A percentile compares a stretch with the other conserved stretches of the same genome.
These are phyloP conservation scores for Saussurea involucrata DNA, from an alignment of 129 eudicot species.

Conservation along the genomic window DNA sequence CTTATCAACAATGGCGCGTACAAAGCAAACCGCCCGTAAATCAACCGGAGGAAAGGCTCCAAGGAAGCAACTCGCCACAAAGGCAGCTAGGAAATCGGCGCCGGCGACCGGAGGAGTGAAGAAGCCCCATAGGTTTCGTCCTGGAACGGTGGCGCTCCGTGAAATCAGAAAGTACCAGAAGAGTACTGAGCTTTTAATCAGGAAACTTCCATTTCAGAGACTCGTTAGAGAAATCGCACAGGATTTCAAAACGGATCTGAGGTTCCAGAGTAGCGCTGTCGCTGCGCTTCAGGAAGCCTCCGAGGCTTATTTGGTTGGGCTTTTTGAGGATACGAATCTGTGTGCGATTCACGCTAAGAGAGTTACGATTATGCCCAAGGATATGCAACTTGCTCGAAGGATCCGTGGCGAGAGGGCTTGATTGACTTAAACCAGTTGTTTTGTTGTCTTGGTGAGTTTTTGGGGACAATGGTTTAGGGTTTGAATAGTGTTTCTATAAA, in stretches of 20 bases:
- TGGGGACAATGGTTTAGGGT: no score
- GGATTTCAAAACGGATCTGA: slow-evolving; percentile 41
- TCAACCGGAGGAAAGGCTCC: slow-evolving; percentile 26
- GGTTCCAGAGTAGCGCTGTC: slow-evolving; percentile 37
- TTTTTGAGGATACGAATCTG: slow-evolving; percentile 23
- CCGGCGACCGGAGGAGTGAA: slow-evolving; percentile 42
- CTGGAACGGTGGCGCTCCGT: slow-evolving; percentile 22
- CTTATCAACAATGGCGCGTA: slow-evolving; percentile 7
- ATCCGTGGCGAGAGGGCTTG: slow-evolving; percentile 42
- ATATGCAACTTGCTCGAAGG: slow-evolving; percentile 41
- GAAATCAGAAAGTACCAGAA: slow-evolving; percentile 28
- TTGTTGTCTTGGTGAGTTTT: no score
- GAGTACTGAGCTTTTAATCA: slow-evolving; percentile 18
- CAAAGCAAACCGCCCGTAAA: slow-evolving; percentile 1
- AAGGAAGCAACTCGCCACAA: slow-evolving; percentile 41
- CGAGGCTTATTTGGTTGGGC: slow-evolving; percentile 24
- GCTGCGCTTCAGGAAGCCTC: slow-evolving; percentile 30
- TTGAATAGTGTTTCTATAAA: no score
- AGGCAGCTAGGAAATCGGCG: slow-evolving; percentile 42
- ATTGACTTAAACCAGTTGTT: background rate
- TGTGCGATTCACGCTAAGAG: slow-evolving; percentile 21
- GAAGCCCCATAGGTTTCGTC: slow-evolving; percentile 25
- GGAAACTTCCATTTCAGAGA: slow-evolving; percentile 34
- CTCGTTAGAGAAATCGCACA: slow-evolving; percentile 40
- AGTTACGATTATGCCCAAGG: slow-evolving; percentile 37